These are phyloP conservation scores for Ananas comosus DNA, from an alignment of 176 grass and related monocot genomes.

Conservation along the genomic window DNA sequence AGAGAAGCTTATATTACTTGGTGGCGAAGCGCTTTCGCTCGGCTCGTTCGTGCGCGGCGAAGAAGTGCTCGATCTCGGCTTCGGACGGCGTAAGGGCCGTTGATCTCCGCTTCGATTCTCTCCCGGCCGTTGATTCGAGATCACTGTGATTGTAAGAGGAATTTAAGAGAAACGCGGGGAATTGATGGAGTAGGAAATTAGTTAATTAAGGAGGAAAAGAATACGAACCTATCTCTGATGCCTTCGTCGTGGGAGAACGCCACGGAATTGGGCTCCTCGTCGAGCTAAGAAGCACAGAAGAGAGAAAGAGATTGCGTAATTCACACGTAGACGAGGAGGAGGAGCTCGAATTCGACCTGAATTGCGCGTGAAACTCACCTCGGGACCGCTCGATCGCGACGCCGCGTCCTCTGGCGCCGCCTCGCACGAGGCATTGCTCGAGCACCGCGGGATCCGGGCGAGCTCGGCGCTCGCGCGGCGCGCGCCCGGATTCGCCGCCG, in stretches of 20 bases:
- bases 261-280: not conserved
- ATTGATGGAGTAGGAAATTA: not conserved
- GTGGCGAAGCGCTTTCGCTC: conserved; percentile 48
- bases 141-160: conserved; percentile 28
- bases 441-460: conserved; percentile 39
- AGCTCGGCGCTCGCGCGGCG: not conserved
- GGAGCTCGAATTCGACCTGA: conserved; percentile 23
- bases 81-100: conserved; percentile 26
- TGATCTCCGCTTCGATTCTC: not conserved
- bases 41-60: conserved; percentile 49
- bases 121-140: conserved; percentile 47
- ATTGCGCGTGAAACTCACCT: conserved; percentile 40
- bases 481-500: not conserved
- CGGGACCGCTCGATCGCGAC: conserved; percentile 23
- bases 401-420: conserved; percentile 1
- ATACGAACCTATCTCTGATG: not conserved
- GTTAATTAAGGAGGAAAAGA: conserved; percentile 1
- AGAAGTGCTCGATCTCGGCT: conserved; percentile 65
- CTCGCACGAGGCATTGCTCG: conserved; percentile 44
- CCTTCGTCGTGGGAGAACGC: not conserved
- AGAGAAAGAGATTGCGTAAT: not conserved
- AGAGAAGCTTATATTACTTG: conserved; percentile 43
- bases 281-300: not conserved
- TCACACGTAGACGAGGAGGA: not conserved
- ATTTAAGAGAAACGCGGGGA: too few relatives aligned